These are phyloP conservation scores for Adansonia gregorii DNA, from an alignment of 441 rosid species.

Conservation along the genomic window DNA sequence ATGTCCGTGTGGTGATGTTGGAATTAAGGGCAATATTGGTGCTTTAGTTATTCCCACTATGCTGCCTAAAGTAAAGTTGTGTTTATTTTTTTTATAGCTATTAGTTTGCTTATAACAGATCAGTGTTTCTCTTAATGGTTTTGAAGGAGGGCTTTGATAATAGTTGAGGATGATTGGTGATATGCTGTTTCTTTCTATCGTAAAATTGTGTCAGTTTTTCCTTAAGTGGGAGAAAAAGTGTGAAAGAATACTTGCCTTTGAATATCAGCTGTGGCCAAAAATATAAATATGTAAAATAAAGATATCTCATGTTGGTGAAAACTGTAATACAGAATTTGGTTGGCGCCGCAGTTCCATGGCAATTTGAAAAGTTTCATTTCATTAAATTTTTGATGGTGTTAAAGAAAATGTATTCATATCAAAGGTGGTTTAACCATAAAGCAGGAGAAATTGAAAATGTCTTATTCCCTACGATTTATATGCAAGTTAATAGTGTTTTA, in stretches of 20 bases:
- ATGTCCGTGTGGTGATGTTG: neutral
- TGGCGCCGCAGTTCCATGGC: neutral
- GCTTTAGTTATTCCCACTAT: constrained; percentile 18
- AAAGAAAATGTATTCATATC: neutral
- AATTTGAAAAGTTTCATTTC: neutral
- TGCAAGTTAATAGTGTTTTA: neutral
- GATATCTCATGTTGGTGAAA: neutral
- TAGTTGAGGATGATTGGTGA: neutral
- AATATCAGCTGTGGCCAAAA: neutral
- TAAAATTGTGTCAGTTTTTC: constrained; percentile 1
- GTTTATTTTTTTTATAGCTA: neutral
- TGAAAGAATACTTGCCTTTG: neutral
- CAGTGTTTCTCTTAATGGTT: neutral
- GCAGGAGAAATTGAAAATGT: neutral
- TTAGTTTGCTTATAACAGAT: constrained; percentile 10
- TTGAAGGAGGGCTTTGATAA: neutral
- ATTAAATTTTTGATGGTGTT: neutral
- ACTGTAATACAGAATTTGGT: neutral
- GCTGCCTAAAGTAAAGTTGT: neutral
- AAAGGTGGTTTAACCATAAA: neutral
- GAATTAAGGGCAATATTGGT: neutral
- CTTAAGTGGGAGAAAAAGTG: neutral
- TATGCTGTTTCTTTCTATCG: constrained; percentile 1
- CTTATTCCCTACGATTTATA: neutral
- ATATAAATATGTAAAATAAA: neutral